phyloP scores from a whole-genome alignment of 108 stramenopile species.

The Fistulifera solaris region DNA sequence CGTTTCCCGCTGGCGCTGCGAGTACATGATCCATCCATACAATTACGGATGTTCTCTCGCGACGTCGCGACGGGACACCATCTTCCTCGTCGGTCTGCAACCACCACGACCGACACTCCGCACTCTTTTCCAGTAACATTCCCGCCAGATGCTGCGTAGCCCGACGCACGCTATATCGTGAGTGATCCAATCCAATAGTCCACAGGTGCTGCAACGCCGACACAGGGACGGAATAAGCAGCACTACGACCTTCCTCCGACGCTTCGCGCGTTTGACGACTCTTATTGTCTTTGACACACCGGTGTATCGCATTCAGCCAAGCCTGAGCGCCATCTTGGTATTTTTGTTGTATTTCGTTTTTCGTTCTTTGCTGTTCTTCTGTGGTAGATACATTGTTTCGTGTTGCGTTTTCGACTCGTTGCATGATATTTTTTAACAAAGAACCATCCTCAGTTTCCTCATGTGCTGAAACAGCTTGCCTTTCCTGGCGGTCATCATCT shows the following conservation, averaged over 20 bases:
- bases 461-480: background rate
- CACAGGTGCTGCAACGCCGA: slow-evolving; percentile 27
- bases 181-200: slow-evolving; percentile 22
- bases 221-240: slow-evolving; percentile 24
- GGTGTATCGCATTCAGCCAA: slow-evolving; percentile 30
- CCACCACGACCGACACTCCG: slow-evolving; percentile 22
- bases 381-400: background rate
- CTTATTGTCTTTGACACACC: slow-evolving; percentile 4
- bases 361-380: slow-evolving; percentile 7
- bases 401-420: slow-evolving; percentile 20
- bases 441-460: too few species aligned
- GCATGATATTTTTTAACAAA: slow-evolving; percentile 13
- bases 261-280: background rate
- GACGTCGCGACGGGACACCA: background rate
- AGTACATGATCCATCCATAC: slow-evolving; percentile 3
- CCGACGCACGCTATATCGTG: slow-evolving; percentile 24
- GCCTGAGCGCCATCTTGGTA: slow-evolving; percentile 9
- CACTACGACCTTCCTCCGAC: slow-evolving; percentile 1
- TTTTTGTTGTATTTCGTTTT: background rate
- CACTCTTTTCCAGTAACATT: slow-evolving; percentile 22
- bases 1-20: background rate
- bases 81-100: slow-evolving; percentile 8
- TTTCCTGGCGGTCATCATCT: background rate
- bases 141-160: slow-evolving; percentile 25
- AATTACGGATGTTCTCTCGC: background rate